A percentile compares a stretch with the other conserved stretches of the same genome.
These are phyloP conservation scores for Suillus americanus DNA, from an alignment of 768 basidiomycete genomes.

Conservation along the genomic window DNA sequence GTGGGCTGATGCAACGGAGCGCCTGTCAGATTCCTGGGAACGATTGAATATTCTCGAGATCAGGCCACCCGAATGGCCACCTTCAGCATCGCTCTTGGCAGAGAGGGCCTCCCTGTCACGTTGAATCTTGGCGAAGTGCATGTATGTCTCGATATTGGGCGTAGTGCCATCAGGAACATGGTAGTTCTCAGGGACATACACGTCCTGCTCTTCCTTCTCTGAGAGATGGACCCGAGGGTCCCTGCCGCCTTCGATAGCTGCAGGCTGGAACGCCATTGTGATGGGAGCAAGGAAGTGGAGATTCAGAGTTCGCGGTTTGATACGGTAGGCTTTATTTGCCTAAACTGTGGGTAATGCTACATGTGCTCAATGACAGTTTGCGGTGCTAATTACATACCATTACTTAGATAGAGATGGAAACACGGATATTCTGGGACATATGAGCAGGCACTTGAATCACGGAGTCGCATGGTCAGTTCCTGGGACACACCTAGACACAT, in stretches of 20 bases:
- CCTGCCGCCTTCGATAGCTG: conserved; percentile 14
- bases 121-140: conserved; percentile 30
- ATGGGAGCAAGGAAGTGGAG: not conserved
- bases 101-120: conserved; percentile 25
- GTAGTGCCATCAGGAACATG: conserved; percentile 21
- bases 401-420: not conserved
- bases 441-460: not conserved
- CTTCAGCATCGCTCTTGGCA: not conserved
- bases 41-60: conserved; percentile 5
- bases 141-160: conserved; percentile 33
- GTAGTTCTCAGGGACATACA: conserved; percentile 15
- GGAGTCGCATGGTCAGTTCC: not conserved
- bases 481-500: not conserved
- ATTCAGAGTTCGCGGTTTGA: not conserved
- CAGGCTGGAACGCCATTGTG: conserved; percentile 23
- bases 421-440: not conserved
- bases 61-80: not conserved
- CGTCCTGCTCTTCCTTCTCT: conserved; percentile 6
- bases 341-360: not conserved
- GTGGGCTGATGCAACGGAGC: not conserved
- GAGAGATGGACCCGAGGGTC: conserved; percentile 17
- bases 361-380: not conserved
- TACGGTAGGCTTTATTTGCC: not conserved
- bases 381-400: not conserved
- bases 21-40: not conserved